Conservation (phyloP, 1,284 basidiomycete genomes). For the Meripilus lineatus region DNA sequence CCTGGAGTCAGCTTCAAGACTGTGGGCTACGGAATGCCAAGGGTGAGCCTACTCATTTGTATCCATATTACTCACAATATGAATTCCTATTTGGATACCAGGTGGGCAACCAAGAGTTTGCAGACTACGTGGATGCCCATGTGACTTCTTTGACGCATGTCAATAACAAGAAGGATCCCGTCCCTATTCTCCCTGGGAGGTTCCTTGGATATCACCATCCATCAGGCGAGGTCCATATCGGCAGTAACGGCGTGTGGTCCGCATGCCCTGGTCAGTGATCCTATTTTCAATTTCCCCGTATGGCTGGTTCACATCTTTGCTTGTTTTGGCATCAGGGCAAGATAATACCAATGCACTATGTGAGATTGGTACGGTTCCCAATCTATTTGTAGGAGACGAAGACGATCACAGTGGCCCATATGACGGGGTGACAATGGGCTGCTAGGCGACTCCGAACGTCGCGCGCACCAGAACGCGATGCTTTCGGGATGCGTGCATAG, state of each 20-base stretch:
- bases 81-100: background rate
- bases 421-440: constrained; percentile 49
- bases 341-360: constrained; percentile 52
- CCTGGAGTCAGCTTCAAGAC: constrained; percentile 33
- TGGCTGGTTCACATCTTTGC: background rate
- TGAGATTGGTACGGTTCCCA: constrained; percentile 48
- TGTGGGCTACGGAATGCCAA: constrained; percentile 49
- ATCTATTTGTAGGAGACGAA: constrained; percentile 38
- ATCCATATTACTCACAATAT: background rate
- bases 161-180: constrained; percentile 28
- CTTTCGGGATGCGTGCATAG: no score
- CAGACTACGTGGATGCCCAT: constrained; percentile 49
- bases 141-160: constrained; percentile 23
- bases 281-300: no score
- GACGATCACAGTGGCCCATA: constrained; percentile 55
- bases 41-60: constrained; percentile 26
- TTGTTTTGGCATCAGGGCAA: constrained; percentile 33
- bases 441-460: no score
- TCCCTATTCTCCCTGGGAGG: constrained; percentile 31
- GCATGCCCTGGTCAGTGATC: constrained; percentile 35
- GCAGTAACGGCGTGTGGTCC: constrained; percentile 42
- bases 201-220: constrained; percentile 51
- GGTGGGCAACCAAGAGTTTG: constrained; percentile 52
- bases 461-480: no score
- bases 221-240: constrained; percentile 57